Evolutionary conservation across 1,284 basidiomycete genomes (phyloP), one percentile per base, ranked within the genome.

Genomic region (Naganishia albida): DNA sequence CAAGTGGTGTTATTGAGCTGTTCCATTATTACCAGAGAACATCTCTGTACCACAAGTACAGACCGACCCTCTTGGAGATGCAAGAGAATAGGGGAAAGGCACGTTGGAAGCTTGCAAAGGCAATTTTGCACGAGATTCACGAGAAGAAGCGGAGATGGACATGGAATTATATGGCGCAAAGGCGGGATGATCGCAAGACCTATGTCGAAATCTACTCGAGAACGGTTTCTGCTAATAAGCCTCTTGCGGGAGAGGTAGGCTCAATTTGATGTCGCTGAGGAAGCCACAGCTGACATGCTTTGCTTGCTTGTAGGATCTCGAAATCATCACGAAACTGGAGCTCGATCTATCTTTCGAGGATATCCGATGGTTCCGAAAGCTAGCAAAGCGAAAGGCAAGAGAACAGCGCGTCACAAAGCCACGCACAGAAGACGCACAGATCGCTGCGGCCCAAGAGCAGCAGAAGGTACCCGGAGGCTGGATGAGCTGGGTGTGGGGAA

Each of bases 351-450:
- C 87, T 0, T 99, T 98, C 74, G 92, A 97, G 75, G 96, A 99
- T 73, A 90, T 99, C 62, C 88, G 96, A 13, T 98, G 98, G 80
- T 99, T 98, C 81, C 87, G 96, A 26, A 98, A 94, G 3, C 92
- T 99, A 67, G 93, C 93, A 0, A 87, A 93, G 8, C 93, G 91
- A 7, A 88, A 88, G 70, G 82, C 97, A 18, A 88, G 88, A 70
- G 93, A 96, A 74, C 93, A 99, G 72, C 83, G 86, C 39, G 88
- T 85, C 1, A 81, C 87, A 28, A 84, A 85, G 52, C 85, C 85
- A 73, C 84, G 83, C 66, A 77, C 90, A 8, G 88, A 91, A 72
- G 85, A 86, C 57, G 88, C 91, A 73, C 85, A 84, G 73, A 77
- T 72, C 50, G 73, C 73, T 30, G 71, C 82, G 67, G 74, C 78